These are phyloP conservation scores for Diversispora eburnea DNA, from an alignment of 192 early-diverging fungal species.

Conservation along the genomic window DNA sequence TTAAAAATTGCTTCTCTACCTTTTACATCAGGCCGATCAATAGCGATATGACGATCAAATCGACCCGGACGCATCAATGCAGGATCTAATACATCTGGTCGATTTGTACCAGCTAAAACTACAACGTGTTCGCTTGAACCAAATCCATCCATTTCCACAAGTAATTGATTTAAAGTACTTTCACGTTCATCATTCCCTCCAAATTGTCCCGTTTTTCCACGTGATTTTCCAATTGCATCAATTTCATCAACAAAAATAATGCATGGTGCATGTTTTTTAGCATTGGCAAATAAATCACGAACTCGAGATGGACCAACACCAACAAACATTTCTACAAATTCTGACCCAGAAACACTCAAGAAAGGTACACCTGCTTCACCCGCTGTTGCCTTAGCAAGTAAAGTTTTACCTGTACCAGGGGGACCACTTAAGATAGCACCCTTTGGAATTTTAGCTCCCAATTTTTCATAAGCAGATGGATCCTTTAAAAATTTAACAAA, in stretches of 20 bases:
- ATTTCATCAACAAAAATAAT: conserved; percentile 99
- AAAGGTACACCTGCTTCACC: conserved; percentile 99
- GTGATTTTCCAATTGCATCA: conserved; percentile 98
- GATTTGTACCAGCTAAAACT: conserved; percentile 96
- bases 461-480: conserved; percentile 81
- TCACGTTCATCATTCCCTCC: conserved; percentile 99
- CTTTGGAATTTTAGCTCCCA: conserved; percentile 98
- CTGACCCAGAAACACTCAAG: conserved; percentile 96
- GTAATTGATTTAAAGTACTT: conserved; percentile 92
- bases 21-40: conserved; percentile 96
- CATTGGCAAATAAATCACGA: conserved; percentile 93
- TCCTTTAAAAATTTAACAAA: conserved; percentile 99
- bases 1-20: conserved; percentile 95
- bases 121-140: conserved; percentile 84
- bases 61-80: conserved; percentile 96
- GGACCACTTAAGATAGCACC: conserved; percentile 94
- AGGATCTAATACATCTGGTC: conserved; percentile 94
- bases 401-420: conserved; percentile 97
- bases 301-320: conserved; percentile 94
- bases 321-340: conserved; percentile 99
- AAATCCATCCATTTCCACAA: conserved; percentile 99
- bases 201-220: conserved; percentile 77
- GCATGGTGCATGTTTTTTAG: conserved; percentile 96
- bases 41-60: conserved; percentile 96
- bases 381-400: conserved; percentile 97